Base-by-base conservation (phyloP, 352 stramenopile genomes). In the Halophytophthora polymorphica region DNA sequence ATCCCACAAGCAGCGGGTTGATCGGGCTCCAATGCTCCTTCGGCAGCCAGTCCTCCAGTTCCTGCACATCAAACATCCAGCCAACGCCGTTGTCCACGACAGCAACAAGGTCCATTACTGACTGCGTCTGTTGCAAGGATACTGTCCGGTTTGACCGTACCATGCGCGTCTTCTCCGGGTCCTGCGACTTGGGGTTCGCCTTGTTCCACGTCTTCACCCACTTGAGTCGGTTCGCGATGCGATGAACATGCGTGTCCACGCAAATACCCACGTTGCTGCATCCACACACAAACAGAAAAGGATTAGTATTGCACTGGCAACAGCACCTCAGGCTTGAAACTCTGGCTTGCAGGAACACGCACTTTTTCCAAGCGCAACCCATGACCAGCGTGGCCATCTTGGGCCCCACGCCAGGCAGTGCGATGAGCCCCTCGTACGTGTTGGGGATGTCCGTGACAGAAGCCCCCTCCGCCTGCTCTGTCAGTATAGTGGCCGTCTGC, bases 381-480 rank as follows among this genome's bases (percentile, higher is more conserved):
- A 98, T 94, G 19, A 97, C 75, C 46, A 99, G 87, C n/a, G 93
- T 93, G 10, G 93, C 95, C 93, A 98, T 98, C 67, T 99, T 99
- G 4, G 96, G 95, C 6, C 96, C 96, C 4, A 99, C 83, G 11
- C 96, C 96, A 3, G 90, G 87, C 17, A 99, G 61, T 29, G 83
- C 69, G 18, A 98, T 83, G 28, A 99, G 77, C 5, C 78, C 82
- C 12, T 95, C 79, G 34, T 95, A 93, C 4, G 85, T 96, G 34
- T 68, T 52, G 11, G 96, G 96, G 61, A 99, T 98, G 28, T 98
- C 90, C n/a, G 81, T 57, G 15, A 73, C 33, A 19, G 68, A 54
- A 14, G 55, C 42, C 2, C 53, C 58, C 1, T 23, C 17, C 37
- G 69, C 67, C 13, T 69, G 56, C 49, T 77, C 63, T 2, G 54